Percentiles rank a stretch among this genome's conserved stretches.
phyloP scores from a whole-genome alignment of 495 filamentous ascomycete genomes.

The Bombardia bombarda region DNA sequence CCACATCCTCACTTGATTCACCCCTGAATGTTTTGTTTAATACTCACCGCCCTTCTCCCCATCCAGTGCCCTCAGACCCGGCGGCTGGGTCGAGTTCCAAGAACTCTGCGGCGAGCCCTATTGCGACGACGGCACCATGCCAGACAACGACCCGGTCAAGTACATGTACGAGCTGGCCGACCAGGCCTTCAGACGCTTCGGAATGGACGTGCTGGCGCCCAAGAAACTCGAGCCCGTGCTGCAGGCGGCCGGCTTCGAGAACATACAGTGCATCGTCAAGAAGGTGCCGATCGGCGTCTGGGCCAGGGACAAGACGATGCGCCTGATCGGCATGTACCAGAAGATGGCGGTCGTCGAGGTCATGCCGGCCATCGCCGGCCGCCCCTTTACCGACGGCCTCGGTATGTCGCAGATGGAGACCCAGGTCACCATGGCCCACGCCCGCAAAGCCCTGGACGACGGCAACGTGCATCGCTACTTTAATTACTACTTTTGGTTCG shows the following conservation, averaged over 20 bases:
- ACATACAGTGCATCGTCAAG: constrained; percentile 41
- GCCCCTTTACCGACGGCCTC: constrained; percentile 41
- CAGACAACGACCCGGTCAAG: constrained; percentile 20
- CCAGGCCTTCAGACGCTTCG: constrained; percentile 19
- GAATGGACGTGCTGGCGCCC: constrained; percentile 37
- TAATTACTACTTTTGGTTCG: constrained; percentile 30
- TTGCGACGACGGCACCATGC: constrained; percentile 30
- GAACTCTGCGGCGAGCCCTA: constrained; percentile 26
- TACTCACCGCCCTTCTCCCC: neutral
- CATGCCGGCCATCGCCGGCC: constrained; percentile 42
- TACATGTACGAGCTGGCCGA: constrained; percentile 20
- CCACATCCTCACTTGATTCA: too few relatives aligned
- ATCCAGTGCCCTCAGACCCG: constrained; percentile 22
- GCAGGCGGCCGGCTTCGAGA: constrained; percentile 49
- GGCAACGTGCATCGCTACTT: constrained; percentile 26
- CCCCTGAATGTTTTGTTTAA: too few relatives aligned
- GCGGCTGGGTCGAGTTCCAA: constrained; percentile 31
- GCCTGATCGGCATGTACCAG: constrained; percentile 46
- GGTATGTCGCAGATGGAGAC: constrained; percentile 23
- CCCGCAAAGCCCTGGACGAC: constrained; percentile 23
- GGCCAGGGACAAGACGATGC: constrained; percentile 46
- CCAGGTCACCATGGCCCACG: constrained; percentile 22
- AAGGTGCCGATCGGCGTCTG: constrained; percentile 51
- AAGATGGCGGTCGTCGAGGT: constrained; percentile 6
- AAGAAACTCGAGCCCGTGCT: constrained; percentile 36